These are phyloP conservation scores for Larix kaempferi DNA, from an alignment of 75 land plant species.

Conservation along the genomic window DNA sequence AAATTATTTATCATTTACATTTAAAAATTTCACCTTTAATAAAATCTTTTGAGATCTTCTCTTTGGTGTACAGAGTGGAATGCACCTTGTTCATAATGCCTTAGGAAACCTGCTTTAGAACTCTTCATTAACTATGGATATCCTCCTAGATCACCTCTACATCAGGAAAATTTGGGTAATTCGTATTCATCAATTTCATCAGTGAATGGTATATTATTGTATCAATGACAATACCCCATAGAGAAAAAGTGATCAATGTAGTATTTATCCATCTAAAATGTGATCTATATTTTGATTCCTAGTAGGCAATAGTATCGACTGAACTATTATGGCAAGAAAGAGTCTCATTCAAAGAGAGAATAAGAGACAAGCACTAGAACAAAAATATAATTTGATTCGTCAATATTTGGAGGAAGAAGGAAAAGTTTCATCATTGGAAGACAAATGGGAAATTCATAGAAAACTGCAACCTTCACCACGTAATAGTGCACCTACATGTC, in stretches of 20 bases:
- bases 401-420: background rate
- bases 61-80: too few relatives aligned
- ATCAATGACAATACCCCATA: background rate
- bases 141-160: too few relatives aligned
- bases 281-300: background rate
- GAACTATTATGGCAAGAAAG: background rate
- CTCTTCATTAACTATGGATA: too few relatives aligned
- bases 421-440: background rate
- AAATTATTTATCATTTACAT: too few relatives aligned
- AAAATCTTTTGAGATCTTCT: too few relatives aligned
- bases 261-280: background rate
- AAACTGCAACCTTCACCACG: background rate
- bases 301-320: background rate
- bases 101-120: too few relatives aligned
- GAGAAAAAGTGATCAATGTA: background rate
- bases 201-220: too few relatives aligned
- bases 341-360: background rate
- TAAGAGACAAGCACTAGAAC: background rate
- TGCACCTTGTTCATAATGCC: too few relatives aligned
- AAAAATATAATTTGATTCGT: background rate
- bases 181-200: background rate
- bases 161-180: background rate
- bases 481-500: background rate
- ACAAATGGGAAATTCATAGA: constrained; percentile 19
- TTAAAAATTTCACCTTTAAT: too few relatives aligned